Conservation (phyloP, 2,329 filamentous ascomycete species). For the Cercospora zeina region DNA sequence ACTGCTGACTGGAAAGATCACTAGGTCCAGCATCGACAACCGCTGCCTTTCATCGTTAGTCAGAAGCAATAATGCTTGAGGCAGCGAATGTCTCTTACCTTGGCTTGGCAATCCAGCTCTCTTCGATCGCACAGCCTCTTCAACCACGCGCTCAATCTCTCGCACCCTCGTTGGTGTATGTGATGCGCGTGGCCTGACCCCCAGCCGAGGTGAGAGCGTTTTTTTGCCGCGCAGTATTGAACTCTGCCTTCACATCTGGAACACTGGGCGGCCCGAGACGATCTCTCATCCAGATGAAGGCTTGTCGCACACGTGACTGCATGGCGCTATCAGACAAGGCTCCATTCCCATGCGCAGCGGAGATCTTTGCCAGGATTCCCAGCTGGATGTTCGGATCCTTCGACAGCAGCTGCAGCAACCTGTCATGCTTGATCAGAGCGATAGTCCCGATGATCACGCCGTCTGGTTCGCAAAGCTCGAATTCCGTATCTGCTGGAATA, state of each 20-base stretch:
- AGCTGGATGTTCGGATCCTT: neutral
- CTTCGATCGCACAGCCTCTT: too few relatives aligned
- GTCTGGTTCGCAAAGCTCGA: conserved; percentile 2
- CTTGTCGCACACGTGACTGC: neutral
- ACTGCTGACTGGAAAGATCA: neutral
- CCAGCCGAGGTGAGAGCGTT: neutral
- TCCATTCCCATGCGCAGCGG: neutral
- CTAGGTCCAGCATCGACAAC: neutral
- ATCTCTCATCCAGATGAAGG: neutral
- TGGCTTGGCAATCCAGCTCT: neutral
- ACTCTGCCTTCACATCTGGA: neutral
- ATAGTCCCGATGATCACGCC: neutral
- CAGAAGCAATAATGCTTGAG: neutral
- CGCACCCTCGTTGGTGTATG: neutral
- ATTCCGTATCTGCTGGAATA: neutral
- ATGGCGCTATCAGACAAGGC: neutral
- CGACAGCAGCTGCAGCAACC: neutral
- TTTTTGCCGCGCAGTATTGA: neutral
- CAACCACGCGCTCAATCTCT: neutral
- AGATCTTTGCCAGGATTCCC: neutral
- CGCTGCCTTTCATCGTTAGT: neutral
- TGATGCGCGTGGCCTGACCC: neutral
- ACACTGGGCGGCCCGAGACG: neutral
- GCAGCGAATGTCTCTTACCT: neutral
- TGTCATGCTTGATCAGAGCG: neutral